Base-by-base conservation (phyloP, 441 rosid species). In the Adansonia madagascariensis region DNA sequence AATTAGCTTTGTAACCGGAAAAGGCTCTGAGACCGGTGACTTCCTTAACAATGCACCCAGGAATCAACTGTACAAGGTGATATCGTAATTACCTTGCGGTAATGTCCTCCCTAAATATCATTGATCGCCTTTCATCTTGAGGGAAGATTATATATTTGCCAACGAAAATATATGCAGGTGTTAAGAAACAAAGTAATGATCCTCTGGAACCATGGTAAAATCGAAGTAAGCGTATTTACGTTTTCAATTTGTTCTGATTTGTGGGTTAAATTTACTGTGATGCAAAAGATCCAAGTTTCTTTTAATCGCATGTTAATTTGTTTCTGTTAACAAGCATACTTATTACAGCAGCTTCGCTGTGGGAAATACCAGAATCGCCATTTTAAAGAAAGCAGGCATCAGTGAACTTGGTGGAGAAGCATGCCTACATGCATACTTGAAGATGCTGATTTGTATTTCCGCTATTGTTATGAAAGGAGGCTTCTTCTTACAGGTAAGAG, bases 401-500 rank as follows among this genome's bases (percentile, higher is more conserved):
- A 94, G 86, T 92, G 98, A 94, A 67, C 78, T 94, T 71, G 98
- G 99, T 73, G 99, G 99, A n/a, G 41, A 95, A 95, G 86, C 98
- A 95, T 78, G 97, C 98, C 43, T 93, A 98, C 86, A 91, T 95
- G 0, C 18, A 92, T 95, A 71, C 89, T 95, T 5, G 99, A 95
- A 50, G 99, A 95, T 82, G 99, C 99, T 53, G 99, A 93, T 82
- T 89, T 95, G 8, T 98, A 95, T 79, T 82, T 95, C 99, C 8
- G 85, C 93, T 43, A 91, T 90, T 82, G 88, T 95, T 5, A 85
- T 93, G 61, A 95, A 95, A 88, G 99, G 99, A 80, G 98, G 99
- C 11, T 92, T 91, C 41, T 75, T 94, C 99, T 49, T 94, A 92
- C 90, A 91, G 91, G 96, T 87, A 70, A 59, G 53, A 73, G 35